Conservation (phyloP, 495 filamentous ascomycete genomes). For the Ramalina intermedia region DNA sequence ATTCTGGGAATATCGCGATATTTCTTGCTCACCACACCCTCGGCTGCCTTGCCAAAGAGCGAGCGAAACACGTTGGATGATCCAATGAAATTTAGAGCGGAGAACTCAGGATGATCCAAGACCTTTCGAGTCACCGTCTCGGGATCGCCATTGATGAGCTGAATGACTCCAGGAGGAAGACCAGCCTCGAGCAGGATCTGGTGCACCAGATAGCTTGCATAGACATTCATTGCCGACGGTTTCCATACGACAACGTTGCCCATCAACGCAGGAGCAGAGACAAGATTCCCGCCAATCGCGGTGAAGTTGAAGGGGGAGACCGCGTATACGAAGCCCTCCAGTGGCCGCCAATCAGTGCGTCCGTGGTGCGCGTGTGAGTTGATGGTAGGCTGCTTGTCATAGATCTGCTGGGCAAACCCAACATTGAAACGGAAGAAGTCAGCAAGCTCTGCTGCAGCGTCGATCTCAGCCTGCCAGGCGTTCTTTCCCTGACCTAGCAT, state of each 20-base stretch:
- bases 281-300: constrained; percentile 66
- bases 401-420: constrained; percentile 74
- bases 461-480: constrained; percentile 93
- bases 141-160: constrained; percentile 69
- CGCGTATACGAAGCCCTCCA: constrained; percentile 81
- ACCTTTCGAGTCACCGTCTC: constrained; percentile 55
- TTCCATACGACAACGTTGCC: constrained; percentile 88
- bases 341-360: constrained; percentile 63
- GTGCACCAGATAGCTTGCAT: constrained; percentile 60
- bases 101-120: constrained; percentile 56
- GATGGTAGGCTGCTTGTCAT: constrained; percentile 66
- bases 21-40: constrained; percentile 47
- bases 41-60: constrained; percentile 55
- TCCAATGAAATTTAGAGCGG: constrained; percentile 70
- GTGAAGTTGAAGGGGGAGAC: constrained; percentile 86
- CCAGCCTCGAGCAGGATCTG: constrained; percentile 81
- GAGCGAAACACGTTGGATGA: constrained; percentile 68
- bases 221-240: constrained; percentile 62
- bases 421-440: constrained; percentile 84
- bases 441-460: constrained; percentile 77
- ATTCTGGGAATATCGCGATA: constrained; percentile 68
- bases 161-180: constrained; percentile 63
- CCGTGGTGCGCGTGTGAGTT: constrained; percentile 68
- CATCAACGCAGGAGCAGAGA: constrained; percentile 57
- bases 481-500: constrained; percentile 97